These are phyloP conservation scores for Hawksworthiomyces lignivorus DNA, from an alignment of 2,329 filamentous ascomycete genomes.

Conservation along the genomic window DNA sequence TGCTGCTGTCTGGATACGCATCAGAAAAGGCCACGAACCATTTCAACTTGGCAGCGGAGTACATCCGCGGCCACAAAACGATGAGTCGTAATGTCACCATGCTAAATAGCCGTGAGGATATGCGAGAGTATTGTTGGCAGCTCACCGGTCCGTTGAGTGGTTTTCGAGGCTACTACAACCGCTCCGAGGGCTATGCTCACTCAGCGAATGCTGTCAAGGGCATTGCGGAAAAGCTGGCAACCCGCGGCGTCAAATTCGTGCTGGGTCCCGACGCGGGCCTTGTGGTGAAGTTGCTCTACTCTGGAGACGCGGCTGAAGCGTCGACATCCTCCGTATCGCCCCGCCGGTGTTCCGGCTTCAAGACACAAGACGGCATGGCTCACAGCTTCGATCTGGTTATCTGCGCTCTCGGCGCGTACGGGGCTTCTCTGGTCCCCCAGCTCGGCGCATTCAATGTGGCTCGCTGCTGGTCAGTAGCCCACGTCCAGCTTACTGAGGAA, in stretches of 20 bases:
- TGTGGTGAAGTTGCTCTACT: background rate
- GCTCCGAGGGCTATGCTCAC: conserved; percentile 48
- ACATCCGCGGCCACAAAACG: background rate
- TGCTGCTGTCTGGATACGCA: conserved; percentile 27
- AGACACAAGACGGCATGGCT: background rate
- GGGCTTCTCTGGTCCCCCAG: background rate
- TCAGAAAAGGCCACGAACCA: conserved; percentile 20
- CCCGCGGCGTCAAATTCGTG: background rate
- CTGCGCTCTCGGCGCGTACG: background rate
- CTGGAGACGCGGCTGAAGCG: too few relatives aligned
- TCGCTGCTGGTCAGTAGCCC: conserved; percentile 36
- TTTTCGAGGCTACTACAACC: conserved; percentile 54
- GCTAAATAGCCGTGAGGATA: conserved; percentile 24
- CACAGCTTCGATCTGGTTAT: background rate
- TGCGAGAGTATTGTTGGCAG: conserved; percentile 39
- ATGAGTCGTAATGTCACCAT: background rate
- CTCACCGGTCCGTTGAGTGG: conserved; percentile 37
- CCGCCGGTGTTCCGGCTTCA: background rate
- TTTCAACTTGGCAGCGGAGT: background rate
- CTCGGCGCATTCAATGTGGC: background rate
- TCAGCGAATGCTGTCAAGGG: conserved; percentile 42
- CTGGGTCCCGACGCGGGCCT: background rate
- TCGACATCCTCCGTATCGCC: too few relatives aligned
- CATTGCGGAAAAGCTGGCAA: conserved; percentile 17
- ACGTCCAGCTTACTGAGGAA: conserved; percentile 46